Conservation (phyloP, 345 rosid genomes). For the Nephelium lappaceum region DNA sequence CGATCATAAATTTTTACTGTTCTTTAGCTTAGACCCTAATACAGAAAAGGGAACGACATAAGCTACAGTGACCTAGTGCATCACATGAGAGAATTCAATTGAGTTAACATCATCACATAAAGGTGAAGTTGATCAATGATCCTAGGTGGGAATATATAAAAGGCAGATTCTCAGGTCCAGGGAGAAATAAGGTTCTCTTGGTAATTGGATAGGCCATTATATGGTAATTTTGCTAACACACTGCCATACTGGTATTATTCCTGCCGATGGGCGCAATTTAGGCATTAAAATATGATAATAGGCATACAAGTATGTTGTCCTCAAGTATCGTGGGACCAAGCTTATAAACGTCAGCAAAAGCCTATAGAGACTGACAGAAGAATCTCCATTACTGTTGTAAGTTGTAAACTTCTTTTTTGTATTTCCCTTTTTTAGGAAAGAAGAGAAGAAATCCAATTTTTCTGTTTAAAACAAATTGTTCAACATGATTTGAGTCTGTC, state of each 20-base stretch:
- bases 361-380: constrained; percentile 54
- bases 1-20: neutral
- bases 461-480: constrained; percentile 41
- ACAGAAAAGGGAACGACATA: neutral
- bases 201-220: neutral
- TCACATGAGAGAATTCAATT: neutral
- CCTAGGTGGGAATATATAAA: constrained; percentile 23
- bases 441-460: constrained; percentile 31
- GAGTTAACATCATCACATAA: constrained; percentile 23
- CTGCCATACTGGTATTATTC: constrained; percentile 13
- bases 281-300: constrained; percentile 18
- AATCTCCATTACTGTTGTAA: constrained; percentile 51
- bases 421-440: constrained; percentile 25
- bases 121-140: constrained; percentile 21
- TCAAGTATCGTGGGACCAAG: constrained; percentile 45
- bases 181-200: constrained; percentile 24
- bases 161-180: constrained; percentile 31
- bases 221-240: neutral
- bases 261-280: constrained; percentile 18
- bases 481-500: constrained; percentile 51
- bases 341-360: constrained; percentile 46
- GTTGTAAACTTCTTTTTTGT: constrained; percentile 45
- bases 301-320: constrained; percentile 45
- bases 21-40: neutral
- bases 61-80: neutral